A percentile compares a stretch with the other conserved stretches of the same genome.
phyloP scores from a whole-genome alignment of 1,284 basidiomycete species.

The Ustilago vetiveriae region DNA sequence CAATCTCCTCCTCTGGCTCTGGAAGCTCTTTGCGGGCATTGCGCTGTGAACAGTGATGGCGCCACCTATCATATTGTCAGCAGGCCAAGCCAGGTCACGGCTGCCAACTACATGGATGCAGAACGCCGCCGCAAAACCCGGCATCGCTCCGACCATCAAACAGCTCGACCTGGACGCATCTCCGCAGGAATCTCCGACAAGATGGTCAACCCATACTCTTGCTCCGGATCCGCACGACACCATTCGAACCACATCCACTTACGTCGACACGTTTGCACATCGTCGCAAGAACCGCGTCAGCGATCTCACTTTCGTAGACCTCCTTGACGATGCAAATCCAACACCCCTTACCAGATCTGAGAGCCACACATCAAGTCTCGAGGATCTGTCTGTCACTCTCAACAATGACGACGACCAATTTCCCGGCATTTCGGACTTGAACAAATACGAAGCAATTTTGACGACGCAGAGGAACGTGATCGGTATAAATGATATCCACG shows the following conservation, averaged over 20 bases:
- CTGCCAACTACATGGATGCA: conserved; percentile 41
- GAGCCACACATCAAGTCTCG: conserved; percentile 13
- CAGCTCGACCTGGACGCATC: conserved; percentile 2
- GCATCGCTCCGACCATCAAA: conserved; percentile 9
- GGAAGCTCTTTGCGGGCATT: not conserved
- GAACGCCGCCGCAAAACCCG: conserved; percentile 4
- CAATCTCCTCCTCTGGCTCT: not conserved
- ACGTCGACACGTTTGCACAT: conserved; percentile 40
- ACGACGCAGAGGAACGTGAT: no score
- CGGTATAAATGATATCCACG: not conserved
- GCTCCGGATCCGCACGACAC: conserved; percentile 25
- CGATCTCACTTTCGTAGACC: conserved; percentile 36
- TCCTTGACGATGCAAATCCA: conserved; percentile 9
- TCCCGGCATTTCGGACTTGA: not conserved
- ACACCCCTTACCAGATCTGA: conserved; percentile 8
- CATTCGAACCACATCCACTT: conserved; percentile 34
- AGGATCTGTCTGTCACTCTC: conserved; percentile 26
- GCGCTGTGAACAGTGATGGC: conserved; percentile 20
- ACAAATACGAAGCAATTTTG: not conserved
- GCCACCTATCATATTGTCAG: conserved; percentile 16
- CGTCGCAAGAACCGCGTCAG: conserved; percentile 42
- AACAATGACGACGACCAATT: conserved; percentile 8
- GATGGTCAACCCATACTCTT: conserved; percentile 35
- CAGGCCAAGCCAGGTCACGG: conserved; percentile 36
- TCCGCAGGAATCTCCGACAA: conserved; percentile 6